phyloP scores from a whole-genome alignment of 192 early-diverging fungal genomes.

The Umbelopsis ramanniana region DNA sequence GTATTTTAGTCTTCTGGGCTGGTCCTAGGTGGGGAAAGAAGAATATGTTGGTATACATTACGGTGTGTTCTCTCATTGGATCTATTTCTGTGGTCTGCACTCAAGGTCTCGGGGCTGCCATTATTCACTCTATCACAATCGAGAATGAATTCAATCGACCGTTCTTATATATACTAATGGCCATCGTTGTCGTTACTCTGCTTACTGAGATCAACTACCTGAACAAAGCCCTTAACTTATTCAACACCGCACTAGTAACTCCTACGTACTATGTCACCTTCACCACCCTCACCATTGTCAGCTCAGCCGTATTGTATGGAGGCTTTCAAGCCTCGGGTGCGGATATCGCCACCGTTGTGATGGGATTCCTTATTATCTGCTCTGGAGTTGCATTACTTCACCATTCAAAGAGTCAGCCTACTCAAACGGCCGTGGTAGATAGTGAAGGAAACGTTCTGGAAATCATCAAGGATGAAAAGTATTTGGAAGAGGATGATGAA shows the following conservation, averaged over 20 bases:
- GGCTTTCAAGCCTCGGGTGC: conserved; percentile 76
- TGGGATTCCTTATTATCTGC: conserved; percentile 89
- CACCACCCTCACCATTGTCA: conserved; percentile 91
- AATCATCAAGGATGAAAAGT: conserved; percentile 24
- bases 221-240: conserved; percentile 93
- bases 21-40: conserved; percentile 78
- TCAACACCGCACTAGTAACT: conserved; percentile 87
- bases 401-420: conserved; percentile 38
- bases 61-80: conserved; percentile 90
- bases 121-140: conserved; percentile 85
- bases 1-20: conserved; percentile 74
- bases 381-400: conserved; percentile 84
- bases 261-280: conserved; percentile 95
- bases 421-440: conserved; percentile 17
- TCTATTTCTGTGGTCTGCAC: conserved; percentile 87
- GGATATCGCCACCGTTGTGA: conserved; percentile 79
- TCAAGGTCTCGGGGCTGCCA: conserved; percentile 87
- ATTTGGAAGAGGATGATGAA: conserved; percentile 22
- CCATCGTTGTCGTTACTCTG: conserved; percentile 76
- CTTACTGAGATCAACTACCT: conserved; percentile 95
- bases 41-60: conserved; percentile 87
- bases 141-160: conserved; percentile 82
- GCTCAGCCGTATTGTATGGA: conserved; percentile 85
- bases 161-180: conserved; percentile 82
- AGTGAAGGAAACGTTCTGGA: conserved; percentile 15